phyloP scores from a whole-genome alignment of 768 basidiomycete species.

The Holtermanniella nyarrowii region DNA sequence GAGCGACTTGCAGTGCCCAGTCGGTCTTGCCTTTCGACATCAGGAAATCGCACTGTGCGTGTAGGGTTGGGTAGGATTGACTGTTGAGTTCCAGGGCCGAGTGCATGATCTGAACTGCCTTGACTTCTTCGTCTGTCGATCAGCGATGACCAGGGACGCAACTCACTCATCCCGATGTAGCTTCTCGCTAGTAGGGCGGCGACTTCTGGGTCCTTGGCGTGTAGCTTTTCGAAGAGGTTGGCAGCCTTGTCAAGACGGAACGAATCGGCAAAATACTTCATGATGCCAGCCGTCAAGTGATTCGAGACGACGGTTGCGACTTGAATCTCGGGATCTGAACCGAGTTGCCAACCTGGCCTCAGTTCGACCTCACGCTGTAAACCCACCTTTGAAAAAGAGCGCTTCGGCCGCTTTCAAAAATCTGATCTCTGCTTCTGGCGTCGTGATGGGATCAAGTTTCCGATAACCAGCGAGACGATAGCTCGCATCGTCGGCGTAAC shows the following conservation, averaged over 20 bases:
- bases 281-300: slow-evolving; percentile 83
- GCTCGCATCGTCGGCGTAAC: slow-evolving; percentile 90
- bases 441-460: slow-evolving; percentile 87
- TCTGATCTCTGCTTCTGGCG: slow-evolving; percentile 72
- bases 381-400: slow-evolving; percentile 70
- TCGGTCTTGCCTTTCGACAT: slow-evolving; percentile 70
- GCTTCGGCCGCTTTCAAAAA: slow-evolving; percentile 86
- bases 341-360: slow-evolving; percentile 83
- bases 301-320: slow-evolving; percentile 95
- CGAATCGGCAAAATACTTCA: slow-evolving; percentile 94
- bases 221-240: slow-evolving; percentile 85
- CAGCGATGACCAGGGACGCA: neutral
- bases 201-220: slow-evolving; percentile 78
- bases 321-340: slow-evolving; percentile 96
- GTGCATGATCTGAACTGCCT: slow-evolving; percentile 88
- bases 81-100: slow-evolving; percentile 72
- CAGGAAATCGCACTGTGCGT: slow-evolving; percentile 89
- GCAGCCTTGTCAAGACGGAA: slow-evolving; percentile 77
- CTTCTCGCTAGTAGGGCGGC: slow-evolving; percentile 73
- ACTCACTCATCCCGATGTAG: slow-evolving; percentile 95
- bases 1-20: slow-evolving; percentile 85
- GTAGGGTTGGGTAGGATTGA: slow-evolving; percentile 86
- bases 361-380: neutral
- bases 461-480: slow-evolving; percentile 88
- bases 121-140: slow-evolving; percentile 83